Evolutionary conservation across 768 basidiomycete species (phyloP), one percentile per base, ranked within the genome.

Genomic region (Russula emetica): DNA sequence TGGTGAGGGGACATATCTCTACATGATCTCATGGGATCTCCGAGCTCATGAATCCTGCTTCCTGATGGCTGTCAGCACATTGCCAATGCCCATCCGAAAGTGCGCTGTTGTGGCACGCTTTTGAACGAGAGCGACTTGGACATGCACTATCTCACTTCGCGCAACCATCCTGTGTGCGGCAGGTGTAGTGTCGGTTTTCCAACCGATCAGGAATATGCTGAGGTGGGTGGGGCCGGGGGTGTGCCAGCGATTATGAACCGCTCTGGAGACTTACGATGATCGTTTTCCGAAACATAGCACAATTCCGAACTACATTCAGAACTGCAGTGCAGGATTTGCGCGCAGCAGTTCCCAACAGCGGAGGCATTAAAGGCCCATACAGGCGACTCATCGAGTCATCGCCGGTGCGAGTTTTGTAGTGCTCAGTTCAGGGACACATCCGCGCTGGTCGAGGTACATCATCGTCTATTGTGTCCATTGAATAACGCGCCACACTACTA

Each of bases 401-500:
- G 55, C 51, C 47, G 58, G n/a, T 67, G 66, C 60, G 66, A 66
- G 36, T 67, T 67, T 30, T 67, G 66, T 30, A 58, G 44, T 34
- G 64, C 59, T 11, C 59, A 60, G 30, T 67, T 67, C 58, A 67
- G 51, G 52, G 49, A 67, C 26, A 66, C 59, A 10, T 65, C 64
- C 24, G 55, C 66, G 24, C 55, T 67, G 28, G 60, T 66, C 20
- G 66, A 67, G 64, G 66, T 67, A 47, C 40, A n/a, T n/a, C n/a
- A n/a, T 49, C 16, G 6, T 58, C 28, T 6, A 18, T 57, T 44
- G 20, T 61, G 26, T 24, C 32, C 22, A 5, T 16, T 49, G 8
- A 24, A 49, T n/a, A 20, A 36, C 22, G 13, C 34, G 20, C 51
- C 55, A 51, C 57, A 44, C 26, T 3, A 45, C 42, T 64, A 13